Evolutionary conservation across 2,329 filamentous ascomycete species (phyloP).

Genomic region (Diaporthe vaccinii): DNA sequence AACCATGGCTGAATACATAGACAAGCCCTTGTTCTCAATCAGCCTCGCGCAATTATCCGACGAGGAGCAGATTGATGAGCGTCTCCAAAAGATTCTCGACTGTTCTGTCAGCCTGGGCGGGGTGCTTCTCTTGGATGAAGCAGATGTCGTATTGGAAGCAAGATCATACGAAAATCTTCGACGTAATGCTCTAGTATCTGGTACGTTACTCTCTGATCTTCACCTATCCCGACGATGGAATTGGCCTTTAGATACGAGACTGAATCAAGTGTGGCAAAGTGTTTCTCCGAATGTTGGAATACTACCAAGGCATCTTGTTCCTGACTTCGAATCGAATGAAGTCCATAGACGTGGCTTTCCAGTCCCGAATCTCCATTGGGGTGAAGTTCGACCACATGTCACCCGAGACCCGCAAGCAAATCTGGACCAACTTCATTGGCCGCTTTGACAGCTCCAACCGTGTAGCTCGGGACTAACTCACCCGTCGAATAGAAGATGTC

Average conservation of each 20-base stretch:
- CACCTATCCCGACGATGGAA: background rate
- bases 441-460: background rate
- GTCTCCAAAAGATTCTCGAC: background rate
- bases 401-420: background rate
- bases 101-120: background rate
- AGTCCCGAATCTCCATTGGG: background rate
- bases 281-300: background rate
- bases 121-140: constrained; percentile 6
- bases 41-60: background rate
- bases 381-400: background rate
- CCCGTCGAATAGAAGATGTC: background rate
- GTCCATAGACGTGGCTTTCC: background rate
- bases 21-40: background rate
- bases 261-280: background rate
- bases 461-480: background rate
- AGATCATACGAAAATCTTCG: background rate
- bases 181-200: background rate
- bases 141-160: constrained; percentile 11
- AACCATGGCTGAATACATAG: background rate
- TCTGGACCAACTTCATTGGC: background rate
- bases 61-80: background rate
- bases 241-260: background rate
- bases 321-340: background rate
- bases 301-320: background rate
- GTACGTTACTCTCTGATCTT: background rate